Evolutionary conservation across 352 stramenopile species (phyloP).

Genomic region (Globisporangium echinulatum): DNA sequence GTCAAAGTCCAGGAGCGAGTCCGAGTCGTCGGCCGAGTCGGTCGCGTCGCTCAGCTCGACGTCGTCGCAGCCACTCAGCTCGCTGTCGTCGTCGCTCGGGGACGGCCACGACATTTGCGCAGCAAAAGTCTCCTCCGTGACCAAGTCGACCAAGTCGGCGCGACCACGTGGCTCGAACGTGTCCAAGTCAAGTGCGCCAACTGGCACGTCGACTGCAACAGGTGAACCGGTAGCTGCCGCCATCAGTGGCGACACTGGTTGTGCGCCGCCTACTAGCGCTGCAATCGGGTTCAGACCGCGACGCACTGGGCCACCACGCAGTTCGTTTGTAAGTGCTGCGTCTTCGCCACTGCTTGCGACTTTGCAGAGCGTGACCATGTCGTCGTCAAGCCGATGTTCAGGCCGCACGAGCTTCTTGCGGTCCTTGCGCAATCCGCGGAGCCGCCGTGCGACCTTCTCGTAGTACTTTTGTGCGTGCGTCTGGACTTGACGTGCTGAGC

Average conservation of each 20-base stretch:
- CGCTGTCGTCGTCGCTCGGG: neutral
- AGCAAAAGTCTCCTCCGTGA: neutral
- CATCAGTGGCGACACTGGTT: neutral
- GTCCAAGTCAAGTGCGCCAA: constrained; percentile 3
- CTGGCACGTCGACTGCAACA: constrained; percentile 1
- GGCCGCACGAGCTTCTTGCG: constrained; percentile 48
- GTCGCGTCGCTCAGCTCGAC: constrained; percentile 9
- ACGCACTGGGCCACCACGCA: neutral
- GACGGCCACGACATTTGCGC: neutral
- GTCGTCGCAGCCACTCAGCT: neutral
- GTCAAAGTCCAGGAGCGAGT: constrained; percentile 11
- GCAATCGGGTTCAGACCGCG: constrained; percentile 7
- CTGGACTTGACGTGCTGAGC: constrained; percentile 58
- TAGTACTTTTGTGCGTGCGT: constrained; percentile 58
- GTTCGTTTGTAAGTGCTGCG: neutral
- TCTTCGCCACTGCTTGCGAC: constrained; percentile 3
- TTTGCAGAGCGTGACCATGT: constrained; percentile 22
- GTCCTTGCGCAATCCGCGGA: constrained; percentile 56
- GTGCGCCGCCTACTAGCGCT: neutral
- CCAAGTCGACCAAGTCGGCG: constrained; percentile 7
- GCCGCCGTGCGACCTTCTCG: constrained; percentile 58
- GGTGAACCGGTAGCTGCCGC: constrained; percentile 2
- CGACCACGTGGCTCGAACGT: neutral
- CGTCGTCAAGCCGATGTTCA: constrained; percentile 52
- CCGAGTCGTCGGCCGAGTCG: constrained; percentile 5